Conservation (phyloP, 805 yeast genomes). For the Suhomyces faveliae region DNA sequence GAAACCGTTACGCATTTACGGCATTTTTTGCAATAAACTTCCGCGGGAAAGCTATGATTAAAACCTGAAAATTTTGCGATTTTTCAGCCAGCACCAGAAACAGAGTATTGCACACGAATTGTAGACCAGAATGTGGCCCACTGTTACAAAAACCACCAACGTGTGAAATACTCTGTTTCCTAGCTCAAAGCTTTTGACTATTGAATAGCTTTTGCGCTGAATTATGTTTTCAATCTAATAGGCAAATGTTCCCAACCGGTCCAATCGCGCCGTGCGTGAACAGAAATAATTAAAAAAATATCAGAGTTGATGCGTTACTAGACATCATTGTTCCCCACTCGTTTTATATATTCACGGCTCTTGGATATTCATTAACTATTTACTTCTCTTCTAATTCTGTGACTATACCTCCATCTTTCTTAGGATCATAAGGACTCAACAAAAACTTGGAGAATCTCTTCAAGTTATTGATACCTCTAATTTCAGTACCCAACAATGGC, state of each 20-base stretch:
- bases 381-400: slow-evolving; percentile 54
- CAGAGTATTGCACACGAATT: background rate
- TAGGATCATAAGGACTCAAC: slow-evolving; percentile 73
- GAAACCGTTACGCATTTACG: background rate
- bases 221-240: no score
- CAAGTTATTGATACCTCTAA: slow-evolving; percentile 86
- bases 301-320: no score
- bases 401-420: slow-evolving; percentile 51
- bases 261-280: background rate
- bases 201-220: no score
- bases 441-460: slow-evolving; percentile 80
- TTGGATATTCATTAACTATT: slow-evolving; percentile 1
- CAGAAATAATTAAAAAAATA: background rate
- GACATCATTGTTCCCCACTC: no score
- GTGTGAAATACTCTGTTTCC: background rate
- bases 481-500: slow-evolving; percentile 93
- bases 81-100: background rate
- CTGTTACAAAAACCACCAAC: background rate
- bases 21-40: background rate
- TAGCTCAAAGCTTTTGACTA: background rate
- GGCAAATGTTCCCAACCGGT: background rate
- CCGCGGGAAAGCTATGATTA: background rate
- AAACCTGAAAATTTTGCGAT: background rate
- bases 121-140: background rate
- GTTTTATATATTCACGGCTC: no score